Base-by-base conservation (phyloP, 2,329 filamentous ascomycete genomes). In the Colletotrichum noveboracense region DNA sequence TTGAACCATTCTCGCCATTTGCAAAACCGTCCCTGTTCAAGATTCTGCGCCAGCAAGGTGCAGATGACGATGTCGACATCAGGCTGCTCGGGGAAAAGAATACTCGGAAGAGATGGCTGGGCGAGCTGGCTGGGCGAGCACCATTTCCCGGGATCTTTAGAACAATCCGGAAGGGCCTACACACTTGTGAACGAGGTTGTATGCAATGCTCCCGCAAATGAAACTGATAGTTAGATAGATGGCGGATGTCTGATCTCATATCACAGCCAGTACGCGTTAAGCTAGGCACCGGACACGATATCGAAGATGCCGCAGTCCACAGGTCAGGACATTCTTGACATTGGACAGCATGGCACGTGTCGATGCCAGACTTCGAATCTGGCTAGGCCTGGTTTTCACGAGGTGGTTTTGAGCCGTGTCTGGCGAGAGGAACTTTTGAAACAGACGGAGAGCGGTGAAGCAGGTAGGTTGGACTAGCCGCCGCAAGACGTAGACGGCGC, bases 31-130 rank as follows among this genome's bases (percentile, higher is more conserved):
- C 43, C 43, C 10, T 52, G 3, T 0, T 24, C 43, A 13, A 1
- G 0, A 52, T 52, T 7, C 43, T 4, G 0, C 43, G n/a, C n/a
- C 9, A 1, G 1, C n/a, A 48, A 2, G 18, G 0, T 48, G 5
- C 2, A 21, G 1, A n/a, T 21, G n/a, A 21, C 10, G 18, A 48
- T 2, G 18, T 3, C 3, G 18, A 4, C 3, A 48, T 48, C 43
- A 48, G 2, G n/a, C 4, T 21, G 18, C 43, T 48, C 43, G 10
- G 18, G 6, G 10, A 12, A 7, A 18, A 28, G 26, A 28, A 10
- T 5, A 43, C 38, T 18, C 16, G 5, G 9, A 9, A 43, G 38
- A 43, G 9, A 3, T n/a, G 43, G n/a, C 43, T 21, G 14, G 18
- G 38, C 5, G 38, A 38, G 14, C 2, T 18, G 38, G 18, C 38